Evolutionary conservation across 345 rosid species (phyloP).

Genomic region (Citrus reticulata): DNA sequence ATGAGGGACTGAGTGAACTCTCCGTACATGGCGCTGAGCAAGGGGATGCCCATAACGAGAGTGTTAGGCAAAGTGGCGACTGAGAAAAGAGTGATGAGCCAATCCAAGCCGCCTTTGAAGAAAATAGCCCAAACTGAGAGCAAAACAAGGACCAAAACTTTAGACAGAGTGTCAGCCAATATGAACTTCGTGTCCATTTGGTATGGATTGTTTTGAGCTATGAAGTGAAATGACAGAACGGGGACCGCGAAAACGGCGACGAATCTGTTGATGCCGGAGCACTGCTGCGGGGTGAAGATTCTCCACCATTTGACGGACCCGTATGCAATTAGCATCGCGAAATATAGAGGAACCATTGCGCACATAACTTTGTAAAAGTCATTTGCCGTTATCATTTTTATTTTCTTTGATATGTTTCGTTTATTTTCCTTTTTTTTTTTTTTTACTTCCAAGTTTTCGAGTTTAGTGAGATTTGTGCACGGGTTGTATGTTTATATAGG

Average conservation of each 20-base stretch:
- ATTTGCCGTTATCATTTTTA: constrained; percentile 31
- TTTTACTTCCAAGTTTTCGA: not conserved
- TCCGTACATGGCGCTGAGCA: constrained; percentile 52
- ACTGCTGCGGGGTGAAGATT: constrained; percentile 46
- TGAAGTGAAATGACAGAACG: constrained; percentile 48
- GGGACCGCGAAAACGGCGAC: constrained; percentile 53
- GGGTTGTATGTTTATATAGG: constrained; percentile 28
- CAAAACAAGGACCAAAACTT: constrained; percentile 27
- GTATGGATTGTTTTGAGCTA: constrained; percentile 45
- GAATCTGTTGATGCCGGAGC: constrained; percentile 51
- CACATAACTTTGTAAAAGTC: constrained; percentile 56
- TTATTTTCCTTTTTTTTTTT: no score
- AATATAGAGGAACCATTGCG: constrained; percentile 44
- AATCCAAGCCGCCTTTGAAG: constrained; percentile 35
- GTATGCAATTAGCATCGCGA: constrained; percentile 40
- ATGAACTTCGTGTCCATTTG: constrained; percentile 48
- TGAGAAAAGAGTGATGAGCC: constrained; percentile 55
- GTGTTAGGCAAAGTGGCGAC: constrained; percentile 50
- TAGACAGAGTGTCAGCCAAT: constrained; percentile 42
- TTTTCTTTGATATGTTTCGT: not conserved
- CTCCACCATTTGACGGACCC: constrained; percentile 57
- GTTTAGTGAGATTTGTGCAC: not conserved
- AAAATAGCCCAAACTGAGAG: constrained; percentile 28
- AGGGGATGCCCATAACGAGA: constrained; percentile 58
- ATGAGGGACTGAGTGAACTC: constrained; percentile 47